phyloP scores from a whole-genome alignment of 495 filamentous ascomycete genomes.

The Penicillium lagena region DNA sequence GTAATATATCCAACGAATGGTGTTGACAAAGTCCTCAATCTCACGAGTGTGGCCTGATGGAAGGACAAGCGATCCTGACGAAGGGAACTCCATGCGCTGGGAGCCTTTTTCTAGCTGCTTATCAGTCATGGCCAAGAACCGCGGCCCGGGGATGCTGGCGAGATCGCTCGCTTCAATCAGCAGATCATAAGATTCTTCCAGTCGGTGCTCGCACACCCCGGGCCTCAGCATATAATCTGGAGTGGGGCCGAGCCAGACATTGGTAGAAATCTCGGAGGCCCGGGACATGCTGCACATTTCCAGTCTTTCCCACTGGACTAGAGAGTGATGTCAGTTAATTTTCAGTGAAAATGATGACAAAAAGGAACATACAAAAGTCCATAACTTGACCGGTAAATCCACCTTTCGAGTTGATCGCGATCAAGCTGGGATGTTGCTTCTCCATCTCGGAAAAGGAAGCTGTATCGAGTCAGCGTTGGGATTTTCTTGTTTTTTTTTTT shows the following conservation, averaged over 20 bases:
- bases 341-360: not conserved
- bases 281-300: conserved; percentile 94
- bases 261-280: conserved; percentile 77
- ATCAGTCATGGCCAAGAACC: conserved; percentile 51
- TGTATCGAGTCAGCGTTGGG: conserved; percentile 23
- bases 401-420: conserved; percentile 69
- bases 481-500: not conserved
- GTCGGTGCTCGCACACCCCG: conserved; percentile 12
- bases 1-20: conserved; percentile 83
- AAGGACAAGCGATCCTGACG: conserved; percentile 81
- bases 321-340: conserved; percentile 9
- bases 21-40: conserved; percentile 75
- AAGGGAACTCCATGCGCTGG: conserved; percentile 77
- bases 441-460: conserved; percentile 72
- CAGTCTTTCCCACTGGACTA: conserved; percentile 74
- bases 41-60: conserved; percentile 74
- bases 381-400: conserved; percentile 70
- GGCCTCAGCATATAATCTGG: conserved; percentile 53
- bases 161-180: conserved; percentile 83
- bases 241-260: conserved; percentile 87
- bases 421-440: conserved; percentile 56
- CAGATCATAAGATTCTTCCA: conserved; percentile 52
- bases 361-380: conserved; percentile 66
- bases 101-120: conserved; percentile 48
- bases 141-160: conserved; percentile 56